Base-by-base conservation (phyloP, 805 yeast species). In the Yamadazyma akitaensis region DNA sequence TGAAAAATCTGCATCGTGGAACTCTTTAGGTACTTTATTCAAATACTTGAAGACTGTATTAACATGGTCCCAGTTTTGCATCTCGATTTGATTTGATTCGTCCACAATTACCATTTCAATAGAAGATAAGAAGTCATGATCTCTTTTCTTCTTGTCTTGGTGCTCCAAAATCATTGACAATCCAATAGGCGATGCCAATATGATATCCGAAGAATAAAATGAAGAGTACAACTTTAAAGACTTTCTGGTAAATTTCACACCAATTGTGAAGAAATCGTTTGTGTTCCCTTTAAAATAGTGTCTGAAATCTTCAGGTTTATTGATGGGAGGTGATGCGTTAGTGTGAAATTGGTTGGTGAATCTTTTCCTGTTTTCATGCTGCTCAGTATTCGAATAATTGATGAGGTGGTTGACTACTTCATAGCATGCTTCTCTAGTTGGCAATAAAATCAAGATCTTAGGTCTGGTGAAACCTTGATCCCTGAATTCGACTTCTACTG, bases 381-480 rank as follows among this genome's bases (percentile, higher is more conserved):
- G 91, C 36, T 79, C 84, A 30, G 84, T 68, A 0, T 86, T 88
- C 2, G 90, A 78, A 24, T 85, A 65, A 32, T 73, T 66, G 33
- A 84, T 80, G 33, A 94, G 55, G 31, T 78, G 74, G 37, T 77
- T 76, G 17, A 91, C 81, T 14, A 89, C 73, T 48, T 82, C 80
- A 60, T 80, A 83, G 24, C 94, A 89, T 9, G 84, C 69, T 54
- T 89, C 78, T 58, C 97, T 77, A 0, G 96, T 88, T 11, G 99
- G 98, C 35, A 88, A 68, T 21, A 94, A 65, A 5, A 92, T 80
- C 46, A 94, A 67, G 1, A 85, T 90, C 58, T 90, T 91, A 0
- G 99, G 96, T 51, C 98, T 76, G 0, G 97, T 91, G 62, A 89
- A 94, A 25, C 99, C 98, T 64, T 94, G 98, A 62, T 94, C 99